These are phyloP conservation scores for Ceriops zippeliana DNA, from an alignment of 345 rosid species.

Conservation along the genomic window DNA sequence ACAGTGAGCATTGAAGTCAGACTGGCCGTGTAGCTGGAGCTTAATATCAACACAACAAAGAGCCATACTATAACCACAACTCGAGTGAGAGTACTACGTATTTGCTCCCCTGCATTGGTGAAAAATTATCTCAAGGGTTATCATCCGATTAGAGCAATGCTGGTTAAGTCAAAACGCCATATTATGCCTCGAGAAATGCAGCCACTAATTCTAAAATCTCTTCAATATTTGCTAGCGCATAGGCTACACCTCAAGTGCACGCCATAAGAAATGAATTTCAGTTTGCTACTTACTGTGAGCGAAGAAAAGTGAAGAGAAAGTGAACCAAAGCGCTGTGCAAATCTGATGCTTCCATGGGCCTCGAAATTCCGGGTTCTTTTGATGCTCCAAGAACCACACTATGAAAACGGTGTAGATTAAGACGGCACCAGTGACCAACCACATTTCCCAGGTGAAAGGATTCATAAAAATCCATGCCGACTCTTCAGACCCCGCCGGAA, in stretches of 20 bases:
- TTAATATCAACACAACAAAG: conserved; percentile 51
- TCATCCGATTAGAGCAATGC: background rate
- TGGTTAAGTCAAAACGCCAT: background rate
- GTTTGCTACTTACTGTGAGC: conserved; percentile 48
- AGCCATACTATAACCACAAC: conserved; percentile 55
- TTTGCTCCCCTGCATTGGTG: conserved; percentile 39
- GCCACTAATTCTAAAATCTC: background rate
- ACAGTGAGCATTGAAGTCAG: conserved; percentile 56
- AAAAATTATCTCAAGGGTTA: background rate
- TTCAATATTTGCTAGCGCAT: no score
- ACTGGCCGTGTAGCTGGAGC: conserved; percentile 59
- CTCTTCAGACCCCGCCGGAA: conserved; percentile 17
- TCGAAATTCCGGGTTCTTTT: conserved; percentile 31
- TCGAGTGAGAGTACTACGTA: conserved; percentile 36
- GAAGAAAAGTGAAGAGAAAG: conserved; percentile 50
- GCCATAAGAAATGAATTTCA: background rate
- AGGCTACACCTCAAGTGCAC: no score
- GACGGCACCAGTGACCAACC: conserved; percentile 40
- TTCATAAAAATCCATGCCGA: conserved; percentile 43
- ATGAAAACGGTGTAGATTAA: conserved; percentile 42
- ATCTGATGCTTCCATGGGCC: conserved; percentile 40
- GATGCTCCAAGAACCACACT: conserved; percentile 50
- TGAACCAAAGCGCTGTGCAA: conserved; percentile 42
- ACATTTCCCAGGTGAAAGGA: conserved; percentile 49
- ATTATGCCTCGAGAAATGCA: background rate